Conservation (phyloP, 2,329 filamentous ascomycete species). For the Ophiostoma ips region DNA sequence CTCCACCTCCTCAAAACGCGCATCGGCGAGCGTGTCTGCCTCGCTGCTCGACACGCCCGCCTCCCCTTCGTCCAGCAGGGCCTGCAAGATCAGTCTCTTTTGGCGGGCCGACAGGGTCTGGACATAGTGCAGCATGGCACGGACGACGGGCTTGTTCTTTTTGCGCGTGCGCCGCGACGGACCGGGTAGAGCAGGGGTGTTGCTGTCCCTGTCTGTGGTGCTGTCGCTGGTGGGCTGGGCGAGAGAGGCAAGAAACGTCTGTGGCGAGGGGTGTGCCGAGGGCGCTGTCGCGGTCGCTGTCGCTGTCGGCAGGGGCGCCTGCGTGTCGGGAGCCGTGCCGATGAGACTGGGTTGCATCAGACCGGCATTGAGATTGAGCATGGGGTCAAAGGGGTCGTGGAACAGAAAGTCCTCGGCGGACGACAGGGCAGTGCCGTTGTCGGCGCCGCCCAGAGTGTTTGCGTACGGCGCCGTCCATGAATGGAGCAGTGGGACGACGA, state of each 20-base stretch:
- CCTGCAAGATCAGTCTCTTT: constrained; percentile 8
- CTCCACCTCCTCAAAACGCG: constrained; percentile 1
- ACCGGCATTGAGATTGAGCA: no score
- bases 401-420: no score
- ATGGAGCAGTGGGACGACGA: neutral
- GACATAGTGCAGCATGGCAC: constrained; percentile 9
- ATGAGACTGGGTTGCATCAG: no score
- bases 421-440: neutral
- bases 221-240: neutral
- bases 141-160: constrained; percentile 5
- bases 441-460: neutral
- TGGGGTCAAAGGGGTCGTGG: no score
- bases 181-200: neutral
- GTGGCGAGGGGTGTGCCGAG: no score
- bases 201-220: neutral
- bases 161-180: neutral
- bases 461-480: neutral
- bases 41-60: neutral
- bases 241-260: no score
- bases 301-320: no score
- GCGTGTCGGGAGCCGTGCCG: no score
- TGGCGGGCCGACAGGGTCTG: constrained; percentile 8
- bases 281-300: no score
- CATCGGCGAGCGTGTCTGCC: constrained; percentile 1
- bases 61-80: neutral